Evolutionary conservation across 2,329 filamentous ascomycete species (phyloP), one percentile per base, ranked within the genome.

Genomic region (Verticillium tricorpus): DNA sequence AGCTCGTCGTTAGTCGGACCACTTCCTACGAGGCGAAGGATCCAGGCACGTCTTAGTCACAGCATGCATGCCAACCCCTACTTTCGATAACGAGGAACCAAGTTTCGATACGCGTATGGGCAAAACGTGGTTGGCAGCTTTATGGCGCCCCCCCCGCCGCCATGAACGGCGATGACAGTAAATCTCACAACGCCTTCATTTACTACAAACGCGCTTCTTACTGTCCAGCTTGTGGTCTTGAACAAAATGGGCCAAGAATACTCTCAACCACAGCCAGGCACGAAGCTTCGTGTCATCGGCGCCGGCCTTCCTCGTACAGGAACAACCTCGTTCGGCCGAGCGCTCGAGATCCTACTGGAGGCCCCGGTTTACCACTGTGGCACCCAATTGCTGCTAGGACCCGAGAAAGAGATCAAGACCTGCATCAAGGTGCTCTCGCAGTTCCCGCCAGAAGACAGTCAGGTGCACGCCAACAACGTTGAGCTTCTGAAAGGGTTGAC

Each of bases 241-340:
- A 35, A 9, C 57, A n/a, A 35, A 2, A 71, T 68, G 66, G 67
- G 69, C 35, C 66, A 71, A 31, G 52, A 68, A 45, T 62, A 63
- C 37, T 71, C 69, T 2, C 56, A 39, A 11, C 69, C 69, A 5
- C 45, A 62, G 35, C 61, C 65, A 17, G 69, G 65, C 7, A 62
- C 61, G 55, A 60, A 61, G 34, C 58, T 70, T 25, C 65, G 62
- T 37, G 66, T 71, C 60, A 68, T 72, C 60, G 67, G 69, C 32
- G 68, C 69, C 45, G 70, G 69, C 34, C 61, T 70, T 19, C 62
- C 68, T 5, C 65, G 66, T 11, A 70, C 69, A 14, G 70, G 68
- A 50, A 70, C 68, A 19, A 62, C 64, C 28, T 70, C 69, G 1
- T 64, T 72, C 62, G 63, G 63, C 56, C 58, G 50, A 9, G 69